phyloP scores from a whole-genome alignment of 2,329 filamentous ascomycete genomes.

The Pseudocercospora macadamiae region DNA sequence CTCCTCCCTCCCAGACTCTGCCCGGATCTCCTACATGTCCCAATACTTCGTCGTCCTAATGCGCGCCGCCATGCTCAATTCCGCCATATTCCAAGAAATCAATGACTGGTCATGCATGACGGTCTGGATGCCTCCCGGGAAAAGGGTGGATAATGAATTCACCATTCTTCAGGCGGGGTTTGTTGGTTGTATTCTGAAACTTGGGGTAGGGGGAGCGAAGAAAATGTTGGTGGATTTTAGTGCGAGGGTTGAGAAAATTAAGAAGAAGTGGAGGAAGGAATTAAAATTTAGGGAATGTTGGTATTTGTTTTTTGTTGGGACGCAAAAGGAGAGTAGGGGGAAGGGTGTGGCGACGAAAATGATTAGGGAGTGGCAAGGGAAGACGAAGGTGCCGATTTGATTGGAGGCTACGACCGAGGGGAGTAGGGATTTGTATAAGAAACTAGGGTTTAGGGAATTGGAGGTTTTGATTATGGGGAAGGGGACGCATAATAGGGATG shows the following conservation, averaged over 20 bases:
- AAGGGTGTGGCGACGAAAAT: conserved; percentile 27
- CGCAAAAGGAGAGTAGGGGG: conserved; percentile 23
- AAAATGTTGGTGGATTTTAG: conserved; percentile 33
- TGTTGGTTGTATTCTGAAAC: conserved; percentile 18
- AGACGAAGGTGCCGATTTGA: conserved; percentile 28
- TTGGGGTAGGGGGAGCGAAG: conserved; percentile 28
- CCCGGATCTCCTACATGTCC: conserved; percentile 23
- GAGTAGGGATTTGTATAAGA: conserved; percentile 27
- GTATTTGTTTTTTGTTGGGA: conserved; percentile 36
- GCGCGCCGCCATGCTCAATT: conserved; percentile 30
- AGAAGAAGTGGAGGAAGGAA: conserved; percentile 21
- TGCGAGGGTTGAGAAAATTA: conserved; percentile 18
- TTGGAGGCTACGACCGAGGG: conserved; percentile 33
- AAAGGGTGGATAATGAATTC: conserved; percentile 28
- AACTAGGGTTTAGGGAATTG: conserved; percentile 28
- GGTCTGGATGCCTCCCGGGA: conserved; percentile 31
- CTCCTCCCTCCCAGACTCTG: conserved; percentile 12
- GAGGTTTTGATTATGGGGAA: conserved; percentile 26
- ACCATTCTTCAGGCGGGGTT: conserved; percentile 29
- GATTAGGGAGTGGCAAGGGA: conserved; percentile 14
- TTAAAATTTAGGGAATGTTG: conserved; percentile 22
- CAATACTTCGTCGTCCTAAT: conserved; percentile 27
- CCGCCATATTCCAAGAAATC: conserved; percentile 27
- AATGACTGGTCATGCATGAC: conserved; percentile 26
- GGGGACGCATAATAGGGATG: conserved; percentile 24